phyloP scores from a whole-genome alignment of 305 asterid species.

The Fraxinus paxiana region DNA sequence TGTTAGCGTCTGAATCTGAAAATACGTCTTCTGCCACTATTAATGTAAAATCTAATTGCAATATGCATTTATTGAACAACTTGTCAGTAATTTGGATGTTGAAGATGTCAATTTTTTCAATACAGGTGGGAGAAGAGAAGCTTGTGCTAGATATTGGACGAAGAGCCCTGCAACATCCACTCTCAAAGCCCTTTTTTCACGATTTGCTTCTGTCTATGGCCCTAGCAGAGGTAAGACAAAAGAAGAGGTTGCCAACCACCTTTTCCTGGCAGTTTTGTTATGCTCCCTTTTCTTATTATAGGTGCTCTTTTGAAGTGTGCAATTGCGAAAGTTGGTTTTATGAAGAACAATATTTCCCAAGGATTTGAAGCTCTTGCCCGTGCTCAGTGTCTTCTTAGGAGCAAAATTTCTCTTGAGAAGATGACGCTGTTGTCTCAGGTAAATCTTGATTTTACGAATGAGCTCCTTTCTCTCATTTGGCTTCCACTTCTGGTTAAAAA shows the following conservation, averaged over 20 bases:
- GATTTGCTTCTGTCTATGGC: constrained; percentile 95
- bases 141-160: constrained; percentile 88
- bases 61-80: not conserved
- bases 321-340: constrained; percentile 77
- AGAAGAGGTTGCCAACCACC: constrained; percentile 37
- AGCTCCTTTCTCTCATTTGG: constrained; percentile 7
- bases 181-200: constrained; percentile 75
- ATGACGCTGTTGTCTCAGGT: constrained; percentile 88
- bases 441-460: constrained; percentile 20
- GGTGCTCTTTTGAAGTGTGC: constrained; percentile 96
- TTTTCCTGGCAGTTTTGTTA: constrained; percentile 52
- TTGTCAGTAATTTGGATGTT: constrained; percentile 23
- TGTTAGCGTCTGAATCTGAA: constrained; percentile 21
- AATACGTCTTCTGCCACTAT: constrained; percentile 4
- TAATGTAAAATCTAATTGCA: constrained; percentile 19
- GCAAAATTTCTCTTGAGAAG: constrained; percentile 86
- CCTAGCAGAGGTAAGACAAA: constrained; percentile 85
- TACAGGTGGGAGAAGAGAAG: constrained; percentile 91
- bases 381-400: constrained; percentile 88
- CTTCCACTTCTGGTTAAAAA: constrained; percentile 21
- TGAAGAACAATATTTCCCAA: constrained; percentile 84
- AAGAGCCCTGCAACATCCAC: constrained; percentile 73
- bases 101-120: constrained; percentile 31
- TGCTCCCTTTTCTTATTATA: constrained; percentile 67
- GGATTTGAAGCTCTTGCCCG: constrained; percentile 99